phyloP scores from a whole-genome alignment of 176 grass and related monocot species.

The Musa beccarii region DNA sequence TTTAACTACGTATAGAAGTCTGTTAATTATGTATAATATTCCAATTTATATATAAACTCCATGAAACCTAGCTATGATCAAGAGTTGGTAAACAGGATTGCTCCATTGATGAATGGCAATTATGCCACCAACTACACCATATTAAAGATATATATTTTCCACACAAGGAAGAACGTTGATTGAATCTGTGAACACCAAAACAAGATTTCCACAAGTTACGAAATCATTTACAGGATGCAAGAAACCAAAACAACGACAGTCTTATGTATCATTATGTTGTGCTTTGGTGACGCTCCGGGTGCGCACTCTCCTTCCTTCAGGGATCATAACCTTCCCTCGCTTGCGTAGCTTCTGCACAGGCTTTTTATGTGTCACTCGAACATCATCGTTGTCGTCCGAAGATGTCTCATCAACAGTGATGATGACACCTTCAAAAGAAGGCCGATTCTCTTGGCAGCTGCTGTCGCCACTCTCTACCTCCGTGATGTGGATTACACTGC shows the following conservation, averaged over 20 bases:
- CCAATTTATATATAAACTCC: too few relatives aligned
- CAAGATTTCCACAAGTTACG: background rate
- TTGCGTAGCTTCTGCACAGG: conserved; percentile 34
- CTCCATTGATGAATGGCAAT: too few relatives aligned
- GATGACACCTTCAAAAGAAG: background rate
- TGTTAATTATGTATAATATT: too few relatives aligned
- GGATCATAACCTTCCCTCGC: conserved; percentile 40
- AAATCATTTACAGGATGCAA: background rate
- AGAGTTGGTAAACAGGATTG: too few relatives aligned
- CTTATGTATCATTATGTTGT: background rate
- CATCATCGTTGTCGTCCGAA: conserved; percentile 25
- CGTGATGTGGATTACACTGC: background rate
- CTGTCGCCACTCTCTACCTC: background rate
- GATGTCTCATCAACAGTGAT: conserved; percentile 24
- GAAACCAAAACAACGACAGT: too few relatives aligned
- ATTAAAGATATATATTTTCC: background rate
- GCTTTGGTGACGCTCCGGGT: conserved; percentile 32
- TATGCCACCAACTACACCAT: too few relatives aligned
- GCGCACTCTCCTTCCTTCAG: conserved; percentile 21
- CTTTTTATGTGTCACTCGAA: conserved; percentile 12
- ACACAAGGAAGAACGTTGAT: background rate
- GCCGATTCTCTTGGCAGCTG: conserved; percentile 2
- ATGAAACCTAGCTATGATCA: too few relatives aligned
- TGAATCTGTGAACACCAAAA: background rate
- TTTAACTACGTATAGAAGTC: too few relatives aligned